phyloP scores from a whole-genome alignment of 768 basidiomycete genomes.

The Termitomyces sp. region DNA sequence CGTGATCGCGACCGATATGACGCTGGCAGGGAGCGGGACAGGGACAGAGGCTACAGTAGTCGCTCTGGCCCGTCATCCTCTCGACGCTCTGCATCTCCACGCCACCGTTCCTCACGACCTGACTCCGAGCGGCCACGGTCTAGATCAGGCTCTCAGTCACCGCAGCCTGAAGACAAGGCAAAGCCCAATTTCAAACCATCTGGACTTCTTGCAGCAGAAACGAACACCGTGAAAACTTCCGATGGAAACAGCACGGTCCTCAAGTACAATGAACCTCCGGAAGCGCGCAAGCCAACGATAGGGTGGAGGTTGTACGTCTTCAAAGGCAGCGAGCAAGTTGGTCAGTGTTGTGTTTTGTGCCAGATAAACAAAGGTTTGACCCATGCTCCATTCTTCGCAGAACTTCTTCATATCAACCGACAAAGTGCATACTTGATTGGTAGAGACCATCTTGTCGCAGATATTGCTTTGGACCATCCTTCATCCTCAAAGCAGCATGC shows the following conservation, averaged over 20 bases:
- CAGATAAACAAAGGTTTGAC: not conserved
- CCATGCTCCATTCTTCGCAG: slow-evolving; percentile 37
- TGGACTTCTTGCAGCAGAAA: slow-evolving; percentile 92
- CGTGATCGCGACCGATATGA: slow-evolving; percentile 46
- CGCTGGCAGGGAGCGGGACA: slow-evolving; percentile 23
- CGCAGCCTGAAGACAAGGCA: slow-evolving; percentile 52
- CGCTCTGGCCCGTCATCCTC: slow-evolving; percentile 29
- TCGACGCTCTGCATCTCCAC: slow-evolving; percentile 67
- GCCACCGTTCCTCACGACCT: slow-evolving; percentile 38
- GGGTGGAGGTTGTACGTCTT: slow-evolving; percentile 98
- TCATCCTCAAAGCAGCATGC: slow-evolving; percentile 99
- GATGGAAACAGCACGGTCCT: slow-evolving; percentile 82
- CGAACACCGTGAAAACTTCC: slow-evolving; percentile 78
- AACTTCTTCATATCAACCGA: slow-evolving; percentile 86
- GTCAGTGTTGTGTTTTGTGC: slow-evolving; percentile 45
- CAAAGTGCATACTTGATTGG: slow-evolving; percentile 96
- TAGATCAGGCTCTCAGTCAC: slow-evolving; percentile 41
- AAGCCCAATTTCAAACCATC: slow-evolving; percentile 91
- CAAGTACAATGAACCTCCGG: slow-evolving; percentile 98
- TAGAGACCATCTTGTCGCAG: slow-evolving; percentile 81
- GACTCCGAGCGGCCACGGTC: slow-evolving; percentile 33
- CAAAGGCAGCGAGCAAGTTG: slow-evolving; percentile 90
- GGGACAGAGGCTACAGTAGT: slow-evolving; percentile 26
- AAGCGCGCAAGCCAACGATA: slow-evolving; percentile 86
- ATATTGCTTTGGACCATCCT: slow-evolving; percentile 91